phyloP scores from a whole-genome alignment of 495 filamentous ascomycete genomes.

The Penicillium cinerascens region DNA sequence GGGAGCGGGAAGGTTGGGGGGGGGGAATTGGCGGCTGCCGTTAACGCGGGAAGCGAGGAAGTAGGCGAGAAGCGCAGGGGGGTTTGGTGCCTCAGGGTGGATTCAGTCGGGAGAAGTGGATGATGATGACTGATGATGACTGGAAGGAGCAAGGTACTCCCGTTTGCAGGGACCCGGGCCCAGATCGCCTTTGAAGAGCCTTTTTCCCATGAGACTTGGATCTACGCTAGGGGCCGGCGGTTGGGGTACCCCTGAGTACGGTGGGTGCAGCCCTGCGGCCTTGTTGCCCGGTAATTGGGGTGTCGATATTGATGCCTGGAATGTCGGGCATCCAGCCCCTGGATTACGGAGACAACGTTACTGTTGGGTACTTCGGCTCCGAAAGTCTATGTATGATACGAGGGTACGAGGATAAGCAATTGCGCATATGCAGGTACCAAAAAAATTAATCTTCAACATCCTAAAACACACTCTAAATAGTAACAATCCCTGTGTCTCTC shows the following conservation, averaged over 20 bases:
- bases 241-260: conserved; percentile 13
- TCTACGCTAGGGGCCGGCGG: conserved; percentile 9
- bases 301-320: not conserved
- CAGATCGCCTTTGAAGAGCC: not conserved
- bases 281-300: too few species aligned
- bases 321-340: not conserved
- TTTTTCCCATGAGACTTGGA: conserved; percentile 2
- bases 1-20: conserved; percentile 29
- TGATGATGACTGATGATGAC: too few species aligned
- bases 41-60: conserved; percentile 38
- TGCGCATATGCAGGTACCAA: not conserved
- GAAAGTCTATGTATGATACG: not conserved
- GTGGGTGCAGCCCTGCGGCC: not conserved
- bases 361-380: not conserved
- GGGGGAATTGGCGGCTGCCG: conserved; percentile 29
- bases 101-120: not conserved
- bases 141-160: not conserved
- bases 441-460: not conserved
- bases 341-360: not conserved
- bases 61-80: conserved; percentile 33
- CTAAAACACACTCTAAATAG: not conserved
- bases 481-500: not conserved
- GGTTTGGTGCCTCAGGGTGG: not conserved
- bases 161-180: conserved; percentile 1
- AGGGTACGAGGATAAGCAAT: not conserved